phyloP scores from a whole-genome alignment of 345 rosid species.

The Aquilaria yunnanensis region DNA sequence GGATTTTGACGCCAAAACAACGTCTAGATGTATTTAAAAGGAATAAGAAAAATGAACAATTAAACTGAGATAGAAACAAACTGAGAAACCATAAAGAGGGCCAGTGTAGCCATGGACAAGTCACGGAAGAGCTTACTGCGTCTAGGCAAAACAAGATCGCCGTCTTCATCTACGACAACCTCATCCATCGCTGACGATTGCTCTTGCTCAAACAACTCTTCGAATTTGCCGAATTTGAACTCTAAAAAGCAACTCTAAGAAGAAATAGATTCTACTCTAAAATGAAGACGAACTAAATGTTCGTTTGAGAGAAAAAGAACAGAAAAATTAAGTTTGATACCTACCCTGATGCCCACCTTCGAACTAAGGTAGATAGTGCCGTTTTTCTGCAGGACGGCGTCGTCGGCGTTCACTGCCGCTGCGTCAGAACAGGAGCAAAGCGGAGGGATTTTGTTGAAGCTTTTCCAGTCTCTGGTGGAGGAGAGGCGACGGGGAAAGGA shows the following conservation, averaged over 20 bases:
- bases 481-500: too few relatives aligned
- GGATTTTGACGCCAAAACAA: slow-evolving; percentile 48
- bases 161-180: slow-evolving; percentile 61
- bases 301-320: too few relatives aligned
- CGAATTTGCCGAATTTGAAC: slow-evolving; percentile 25
- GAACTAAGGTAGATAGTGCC: too few relatives aligned
- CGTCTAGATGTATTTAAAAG: slow-evolving; percentile 27
- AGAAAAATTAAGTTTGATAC: too few relatives aligned
- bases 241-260: slow-evolving; percentile 16
- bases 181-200: slow-evolving; percentile 8
- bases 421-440: too few relatives aligned
- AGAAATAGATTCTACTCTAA: neutral
- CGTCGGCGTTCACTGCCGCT: too few relatives aligned
- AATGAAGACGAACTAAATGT: neutral
- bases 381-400: too few relatives aligned
- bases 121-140: slow-evolving; percentile 32
- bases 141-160: slow-evolving; percentile 72
- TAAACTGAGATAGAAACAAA: neutral
- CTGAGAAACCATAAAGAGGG: neutral
- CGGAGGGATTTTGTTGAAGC: too few relatives aligned
- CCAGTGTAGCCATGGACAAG: too few relatives aligned
- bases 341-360: too few relatives aligned
- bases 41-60: neutral
- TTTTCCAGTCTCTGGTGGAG: too few relatives aligned
- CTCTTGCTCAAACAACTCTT: slow-evolving; percentile 25